Percentiles rank a stretch among this genome's conserved stretches.
These are phyloP conservation scores for Entonaema liquescens DNA, from an alignment of 495 filamentous ascomycete genomes.

Conservation along the genomic window DNA sequence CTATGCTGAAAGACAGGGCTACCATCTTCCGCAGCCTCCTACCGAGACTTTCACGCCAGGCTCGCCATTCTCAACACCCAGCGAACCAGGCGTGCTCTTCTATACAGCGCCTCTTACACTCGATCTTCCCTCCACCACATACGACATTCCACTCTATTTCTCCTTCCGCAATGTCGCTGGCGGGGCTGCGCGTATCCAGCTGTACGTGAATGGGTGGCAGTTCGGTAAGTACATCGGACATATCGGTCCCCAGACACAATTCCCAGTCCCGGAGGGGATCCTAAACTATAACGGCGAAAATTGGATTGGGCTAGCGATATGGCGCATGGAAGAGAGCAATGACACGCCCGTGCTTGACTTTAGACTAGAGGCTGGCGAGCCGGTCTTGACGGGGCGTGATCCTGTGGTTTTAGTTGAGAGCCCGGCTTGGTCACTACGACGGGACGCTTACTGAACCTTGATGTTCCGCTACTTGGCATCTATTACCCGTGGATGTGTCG, in stretches of 20 bases:
- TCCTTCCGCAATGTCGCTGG: conserved; percentile 60
- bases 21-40: conserved; percentile 71
- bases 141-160: conserved; percentile 70
- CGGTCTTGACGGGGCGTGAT: conserved; percentile 64
- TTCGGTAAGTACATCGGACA: conserved; percentile 73
- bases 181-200: conserved; percentile 61
- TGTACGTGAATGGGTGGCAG: conserved; percentile 80
- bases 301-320: conserved; percentile 66
- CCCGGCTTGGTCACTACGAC: conserved; percentile 58
- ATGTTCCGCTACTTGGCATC: no score
- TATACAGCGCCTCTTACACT: conserved; percentile 68
- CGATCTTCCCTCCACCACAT: conserved; percentile 59
- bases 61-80: conserved; percentile 62
- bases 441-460: conserved; percentile 61
- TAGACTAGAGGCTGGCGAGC: conserved; percentile 57
- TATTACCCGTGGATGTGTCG: no score
- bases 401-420: conserved; percentile 60
- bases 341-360: conserved; percentile 61
- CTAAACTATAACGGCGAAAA: conserved; percentile 71
- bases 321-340: conserved; percentile 66
- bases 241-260: conserved; percentile 75
- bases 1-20: conserved; percentile 74
- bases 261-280: conserved; percentile 73
- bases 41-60: conserved; percentile 54
- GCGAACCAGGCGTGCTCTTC: conserved; percentile 66